Evolutionary conservation across 169 alveolate species (phyloP).

Genomic region (Eimeria necatrix): DNA sequence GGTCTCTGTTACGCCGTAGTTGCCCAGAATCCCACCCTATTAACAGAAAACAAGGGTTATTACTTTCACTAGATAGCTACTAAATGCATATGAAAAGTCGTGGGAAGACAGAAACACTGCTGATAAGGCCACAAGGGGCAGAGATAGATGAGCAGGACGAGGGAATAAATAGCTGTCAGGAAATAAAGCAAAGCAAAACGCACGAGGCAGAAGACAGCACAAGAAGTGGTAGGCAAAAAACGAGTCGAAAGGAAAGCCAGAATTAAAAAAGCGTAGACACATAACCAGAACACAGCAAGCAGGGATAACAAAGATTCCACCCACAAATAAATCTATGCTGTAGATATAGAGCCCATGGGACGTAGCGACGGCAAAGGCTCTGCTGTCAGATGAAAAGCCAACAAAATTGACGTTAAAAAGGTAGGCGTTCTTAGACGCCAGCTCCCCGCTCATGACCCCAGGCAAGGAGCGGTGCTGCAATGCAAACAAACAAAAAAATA

Average conservation of each 20-base stretch:
- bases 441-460: constrained; percentile 82
- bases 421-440: constrained; percentile 48
- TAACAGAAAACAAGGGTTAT: background rate
- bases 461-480: constrained; percentile 83
- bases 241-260: background rate
- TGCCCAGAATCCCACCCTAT: constrained; percentile 62
- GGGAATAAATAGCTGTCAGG: no score
- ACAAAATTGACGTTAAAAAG: constrained; percentile 80
- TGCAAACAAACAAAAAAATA: background rate
- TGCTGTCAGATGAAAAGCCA: constrained; percentile 83
- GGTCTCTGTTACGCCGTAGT: constrained; percentile 8
- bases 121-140: no score
- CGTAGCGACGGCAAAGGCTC: constrained; percentile 86
- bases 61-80: no score
- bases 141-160: no score
- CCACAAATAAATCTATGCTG: constrained; percentile 74
- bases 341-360: constrained; percentile 85
- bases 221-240: background rate
- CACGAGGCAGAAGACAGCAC: background rate
- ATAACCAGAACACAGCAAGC: background rate
- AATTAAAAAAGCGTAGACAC: background rate
- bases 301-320: constrained; percentile 54
- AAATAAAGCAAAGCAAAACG: no score
- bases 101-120: no score
- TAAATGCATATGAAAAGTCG: background rate